These are phyloP conservation scores for Cyclotella choctawhatcheeana DNA, from an alignment of 108 stramenopile species.

Conservation along the genomic window DNA sequence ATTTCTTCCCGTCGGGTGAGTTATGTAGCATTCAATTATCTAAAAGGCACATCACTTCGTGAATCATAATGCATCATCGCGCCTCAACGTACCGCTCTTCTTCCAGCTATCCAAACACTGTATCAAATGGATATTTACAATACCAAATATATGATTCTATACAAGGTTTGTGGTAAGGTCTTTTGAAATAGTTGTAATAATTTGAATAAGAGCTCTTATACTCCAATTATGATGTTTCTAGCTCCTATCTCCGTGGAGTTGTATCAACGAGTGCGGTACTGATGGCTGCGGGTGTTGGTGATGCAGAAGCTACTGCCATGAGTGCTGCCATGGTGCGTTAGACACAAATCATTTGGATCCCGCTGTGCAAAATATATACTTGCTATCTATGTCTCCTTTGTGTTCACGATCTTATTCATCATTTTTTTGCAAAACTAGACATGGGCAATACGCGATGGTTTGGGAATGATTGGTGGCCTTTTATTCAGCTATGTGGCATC, in stretches of 20 bases:
- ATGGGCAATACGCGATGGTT: conserved; percentile 90
- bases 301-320: conserved; percentile 82
- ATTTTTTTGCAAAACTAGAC: conserved; percentile 5
- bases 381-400: no score
- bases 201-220: no score
- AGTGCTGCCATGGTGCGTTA: conserved; percentile 66
- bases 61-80: neutral
- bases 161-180: conserved; percentile 96
- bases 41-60: no score
- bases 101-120: conserved; percentile 70
- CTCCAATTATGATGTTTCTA: no score
- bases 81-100: neutral
- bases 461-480: conserved; percentile 91
- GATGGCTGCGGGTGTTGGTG: conserved; percentile 89
- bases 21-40: neutral
- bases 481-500: conserved; percentile 82
- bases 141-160: conserved; percentile 94
- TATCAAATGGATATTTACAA: conserved; percentile 71
- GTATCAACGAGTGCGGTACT: conserved; percentile 86
- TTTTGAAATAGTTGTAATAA: no score
- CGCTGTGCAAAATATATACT: no score
- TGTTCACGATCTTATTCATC: no score
- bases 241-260: conserved; percentile 91
- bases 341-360: neutral
- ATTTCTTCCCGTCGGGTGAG: conserved; percentile 68